Evolutionary conservation across 192 early-diverging fungal species (phyloP).

Genomic region (Entomortierella lignicola): DNA sequence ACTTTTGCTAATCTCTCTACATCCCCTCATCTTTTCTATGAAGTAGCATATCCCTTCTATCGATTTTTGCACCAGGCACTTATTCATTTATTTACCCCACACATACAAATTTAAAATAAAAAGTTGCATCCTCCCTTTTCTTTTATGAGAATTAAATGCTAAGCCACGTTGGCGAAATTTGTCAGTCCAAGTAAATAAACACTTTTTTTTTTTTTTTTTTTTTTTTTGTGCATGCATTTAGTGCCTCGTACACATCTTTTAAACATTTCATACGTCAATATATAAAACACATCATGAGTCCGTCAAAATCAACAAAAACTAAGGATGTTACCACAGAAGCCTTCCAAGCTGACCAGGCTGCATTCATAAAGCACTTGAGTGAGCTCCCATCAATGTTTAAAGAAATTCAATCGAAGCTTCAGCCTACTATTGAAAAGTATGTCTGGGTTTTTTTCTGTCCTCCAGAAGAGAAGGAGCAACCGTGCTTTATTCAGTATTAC

Average conservation of each 20-base stretch:
- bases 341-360: slow-evolving; percentile 19
- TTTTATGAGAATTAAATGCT: no score
- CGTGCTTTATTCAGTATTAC: no score
- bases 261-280: not conserved
- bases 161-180: not conserved
- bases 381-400: slow-evolving; percentile 58
- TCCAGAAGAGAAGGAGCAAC: no score
- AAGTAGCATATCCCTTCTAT: not conserved
- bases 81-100: not conserved
- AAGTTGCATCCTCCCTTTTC: no score
- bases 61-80: not conserved
- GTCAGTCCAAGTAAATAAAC: not conserved
- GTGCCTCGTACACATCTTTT: not conserved
- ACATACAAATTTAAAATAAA: no score
- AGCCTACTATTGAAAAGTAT: slow-evolving; percentile 59
- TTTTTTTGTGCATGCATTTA: not conserved
- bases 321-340: slow-evolving; percentile 24
- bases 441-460: not conserved
- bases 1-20: slow-evolving; percentile 73
- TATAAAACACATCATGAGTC: slow-evolving; percentile 13
- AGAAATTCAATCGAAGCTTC: slow-evolving; percentile 57
- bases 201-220: slow-evolving; percentile 12
- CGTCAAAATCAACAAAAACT: slow-evolving; percentile 27
- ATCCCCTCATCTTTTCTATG: not conserved
- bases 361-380: slow-evolving; percentile 52